These are phyloP conservation scores for Kwoniella dejecticola DNA, from an alignment of 768 basidiomycete species.

Conservation along the genomic window DNA sequence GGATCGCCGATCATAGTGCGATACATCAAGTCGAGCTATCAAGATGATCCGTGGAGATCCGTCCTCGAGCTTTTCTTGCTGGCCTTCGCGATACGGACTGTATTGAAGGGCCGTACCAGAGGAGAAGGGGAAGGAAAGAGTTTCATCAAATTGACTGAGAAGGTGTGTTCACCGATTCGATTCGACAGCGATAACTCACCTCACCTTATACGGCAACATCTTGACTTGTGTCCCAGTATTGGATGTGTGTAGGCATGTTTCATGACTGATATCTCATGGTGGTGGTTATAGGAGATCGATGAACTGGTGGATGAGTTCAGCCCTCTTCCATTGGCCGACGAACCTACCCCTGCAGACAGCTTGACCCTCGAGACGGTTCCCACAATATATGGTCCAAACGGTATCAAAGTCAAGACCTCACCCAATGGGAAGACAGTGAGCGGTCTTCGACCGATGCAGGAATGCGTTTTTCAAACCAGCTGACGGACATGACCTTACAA, in stretches of 20 bases:
- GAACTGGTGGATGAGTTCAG: conserved; percentile 95
- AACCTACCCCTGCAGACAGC: conserved; percentile 66
- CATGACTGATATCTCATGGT: too few relatives aligned
- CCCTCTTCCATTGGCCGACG: conserved; percentile 74
- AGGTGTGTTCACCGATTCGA: conserved; percentile 62
- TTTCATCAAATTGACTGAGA: conserved; percentile 86
- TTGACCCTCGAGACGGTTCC: conserved; percentile 74
- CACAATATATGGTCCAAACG: conserved; percentile 74
- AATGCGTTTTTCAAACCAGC: not conserved
- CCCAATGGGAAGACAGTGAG: conserved; percentile 49
- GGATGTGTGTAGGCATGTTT: too few relatives aligned
- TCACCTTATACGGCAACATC: too few relatives aligned
- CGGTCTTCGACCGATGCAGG: not conserved
- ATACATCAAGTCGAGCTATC: conserved; percentile 88
- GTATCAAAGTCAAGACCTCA: conserved; percentile 76
- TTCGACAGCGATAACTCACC: too few relatives aligned
- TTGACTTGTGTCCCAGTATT: too few relatives aligned
- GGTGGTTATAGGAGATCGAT: conserved; percentile 89
- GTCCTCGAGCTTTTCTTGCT: conserved; percentile 84
- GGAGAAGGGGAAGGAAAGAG: conserved; percentile 81
- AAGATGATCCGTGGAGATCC: conserved; percentile 88
- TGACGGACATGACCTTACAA: not conserved
- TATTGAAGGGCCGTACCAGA: conserved; percentile 85
- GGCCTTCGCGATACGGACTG: conserved; percentile 82
- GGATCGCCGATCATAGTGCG: conserved; percentile 62